phyloP scores from a whole-genome alignment of 176 grass and related monocot genomes.

The Elaeis guineensis region DNA sequence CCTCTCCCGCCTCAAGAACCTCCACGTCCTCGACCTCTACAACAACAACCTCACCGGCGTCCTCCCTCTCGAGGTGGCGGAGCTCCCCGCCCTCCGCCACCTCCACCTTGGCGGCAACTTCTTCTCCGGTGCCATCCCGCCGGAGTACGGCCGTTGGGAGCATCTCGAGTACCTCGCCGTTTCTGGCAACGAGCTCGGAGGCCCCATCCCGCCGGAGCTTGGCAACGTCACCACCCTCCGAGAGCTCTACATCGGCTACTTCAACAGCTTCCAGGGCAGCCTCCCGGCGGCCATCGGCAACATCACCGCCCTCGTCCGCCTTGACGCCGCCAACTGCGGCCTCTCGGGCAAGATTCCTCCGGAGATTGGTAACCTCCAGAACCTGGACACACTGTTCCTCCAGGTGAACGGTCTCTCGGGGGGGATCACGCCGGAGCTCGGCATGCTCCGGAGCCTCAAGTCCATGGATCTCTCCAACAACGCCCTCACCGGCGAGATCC shows the following conservation, averaged over 20 bases:
- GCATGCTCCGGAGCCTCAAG: background rate
- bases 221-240: slow-evolving; percentile 1
- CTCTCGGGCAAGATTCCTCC: slow-evolving; percentile 1
- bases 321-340: slow-evolving; percentile 3
- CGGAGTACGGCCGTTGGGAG: background rate
- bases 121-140: background rate
- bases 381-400: background rate
- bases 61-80: background rate
- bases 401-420: background rate
- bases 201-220: background rate
- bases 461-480: background rate
- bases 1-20: background rate
- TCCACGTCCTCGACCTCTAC: slow-evolving; percentile 2
- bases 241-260: background rate
- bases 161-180: background rate
- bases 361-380: slow-evolving; percentile 4
- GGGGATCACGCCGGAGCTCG: background rate
- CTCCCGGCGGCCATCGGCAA: background rate
- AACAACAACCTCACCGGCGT: background rate
- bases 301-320: slow-evolving; percentile 1
- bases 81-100: background rate
- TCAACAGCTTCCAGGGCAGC: background rate
- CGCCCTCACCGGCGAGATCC: background rate
- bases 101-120: slow-evolving; percentile 5
- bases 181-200: slow-evolving; percentile 1